Base-by-base conservation (phyloP, 176 grass and related monocot genomes). In the Rhynchospora pubera region DNA sequence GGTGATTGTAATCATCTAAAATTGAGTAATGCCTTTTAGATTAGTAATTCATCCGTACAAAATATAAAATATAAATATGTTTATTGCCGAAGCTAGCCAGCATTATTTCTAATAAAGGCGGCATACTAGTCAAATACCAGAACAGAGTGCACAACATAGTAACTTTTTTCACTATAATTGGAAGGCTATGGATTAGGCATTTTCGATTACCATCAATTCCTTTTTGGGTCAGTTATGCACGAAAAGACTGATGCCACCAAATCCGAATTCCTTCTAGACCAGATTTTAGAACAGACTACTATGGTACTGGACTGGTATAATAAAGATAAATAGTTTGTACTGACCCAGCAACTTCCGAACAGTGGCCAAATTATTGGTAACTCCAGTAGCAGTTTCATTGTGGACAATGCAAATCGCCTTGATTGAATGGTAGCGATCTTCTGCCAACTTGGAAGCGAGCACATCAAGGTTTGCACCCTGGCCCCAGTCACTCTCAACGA, bases 331-430 rank as follows among this genome's bases (percentile, higher is more conserved):
- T 44, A 83, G 24, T 43, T 67, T 16, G 8, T 13, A 67, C 82
- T 78, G 6, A 96, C 93, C 93, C 23, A 98, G 92, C 57, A 98
- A 26, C 51, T 78, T 83, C 51, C 92, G 88, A 1, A 99, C 91
- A 43, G 89, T 39, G 39, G 89, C 77, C 75, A 99, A 79, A 85
- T 99, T 85, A 77, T 95, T 99, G 89, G 92, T 99, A 18, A 99
- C 96, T 23, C 96, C 96, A 9, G 96, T 99, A n/a, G 92, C 96
- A 3, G 96, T 99, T 82, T 99, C 96, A 77, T 99, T 99, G 91
- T 99, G 96, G 43, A 99, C 96, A 82, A 99, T 89, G 79, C 91
- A 93, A 13, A 99, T n/a, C 19, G 96, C 96, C 90, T 99, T 99
- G 87, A 99, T 99, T 65, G 89, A 80, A 70, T 86, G 92, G 7